phyloP scores from a whole-genome alignment of 257 asterid species.

The Scutellaria barbata region DNA sequence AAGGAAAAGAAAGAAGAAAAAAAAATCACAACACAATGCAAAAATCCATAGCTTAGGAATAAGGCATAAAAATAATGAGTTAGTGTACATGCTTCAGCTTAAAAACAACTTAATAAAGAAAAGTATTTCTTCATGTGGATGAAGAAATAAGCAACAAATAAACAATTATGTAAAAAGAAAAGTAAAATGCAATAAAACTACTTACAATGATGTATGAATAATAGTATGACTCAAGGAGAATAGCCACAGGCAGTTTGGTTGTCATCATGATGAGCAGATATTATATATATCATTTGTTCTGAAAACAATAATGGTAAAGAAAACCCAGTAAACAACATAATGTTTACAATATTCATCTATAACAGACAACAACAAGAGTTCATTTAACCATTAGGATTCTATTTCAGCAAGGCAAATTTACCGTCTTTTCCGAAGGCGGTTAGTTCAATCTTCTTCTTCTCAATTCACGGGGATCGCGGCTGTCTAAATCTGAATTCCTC shows the following conservation, averaged over 20 bases:
- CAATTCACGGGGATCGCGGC: conserved; percentile 47
- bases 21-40: no score
- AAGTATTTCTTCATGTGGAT: no score
- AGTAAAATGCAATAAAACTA: neutral
- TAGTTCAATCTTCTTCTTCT: conserved; percentile 65
- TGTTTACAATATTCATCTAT: conserved; percentile 25
- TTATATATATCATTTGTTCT: conserved; percentile 28
- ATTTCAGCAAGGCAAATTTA: conserved; percentile 26
- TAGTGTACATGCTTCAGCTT: no score
- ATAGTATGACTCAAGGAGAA: no score
- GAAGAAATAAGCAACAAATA: no score
- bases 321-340: conserved; percentile 28
- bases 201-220: neutral
- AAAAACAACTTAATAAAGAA: no score
- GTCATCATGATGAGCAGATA: neutral
- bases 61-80: no score
- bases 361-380: conserved; percentile 36
- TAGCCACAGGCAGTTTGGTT: no score
- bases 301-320: conserved; percentile 21
- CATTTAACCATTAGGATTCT: conserved; percentile 26
- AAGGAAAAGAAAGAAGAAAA: no score
- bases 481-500: conserved; percentile 41
- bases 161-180: neutral
- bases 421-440: conserved; percentile 26
- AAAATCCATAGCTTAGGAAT: no score